Percentiles rank a stretch among this genome's conserved stretches.
Conservation (phyloP, 768 basidiomycete genomes). For the Tylopilus subfusipes region DNA sequence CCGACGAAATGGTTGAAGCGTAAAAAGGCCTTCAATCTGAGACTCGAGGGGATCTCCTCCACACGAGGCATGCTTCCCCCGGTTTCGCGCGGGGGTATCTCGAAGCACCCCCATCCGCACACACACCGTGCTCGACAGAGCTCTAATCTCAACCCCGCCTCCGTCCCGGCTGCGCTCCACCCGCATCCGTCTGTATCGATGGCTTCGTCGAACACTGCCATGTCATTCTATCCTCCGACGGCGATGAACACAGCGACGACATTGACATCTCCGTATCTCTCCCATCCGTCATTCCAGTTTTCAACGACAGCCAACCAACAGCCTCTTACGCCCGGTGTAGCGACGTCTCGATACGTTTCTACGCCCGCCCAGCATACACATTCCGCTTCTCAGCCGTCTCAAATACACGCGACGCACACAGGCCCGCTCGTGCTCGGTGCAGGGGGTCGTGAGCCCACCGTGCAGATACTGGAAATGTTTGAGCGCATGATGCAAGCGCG, state of each 20-base stretch:
- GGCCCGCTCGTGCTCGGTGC: conserved; percentile 29
- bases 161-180: conserved; percentile 16
- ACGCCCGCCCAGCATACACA: conserved; percentile 12
- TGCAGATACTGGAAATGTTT: conserved; percentile 62
- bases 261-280: conserved; percentile 32
- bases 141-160: conserved; percentile 31
- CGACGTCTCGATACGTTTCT: conserved; percentile 9
- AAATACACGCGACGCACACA: conserved; percentile 14
- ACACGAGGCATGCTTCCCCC: conserved; percentile 19
- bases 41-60: conserved; percentile 41
- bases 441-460: conserved; percentile 37
- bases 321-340: conserved; percentile 8
- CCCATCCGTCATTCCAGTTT: conserved; percentile 29
- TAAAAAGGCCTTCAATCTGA: conserved; percentile 57
- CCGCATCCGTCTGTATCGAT: conserved; percentile 15
- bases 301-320: conserved; percentile 11
- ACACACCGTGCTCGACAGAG: conserved; percentile 30
- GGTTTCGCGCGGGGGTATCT: conserved; percentile 23
- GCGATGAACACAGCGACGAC: conserved; percentile 29
- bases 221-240: conserved; percentile 30
- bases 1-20: conserved; percentile 48
- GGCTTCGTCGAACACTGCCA: conserved; percentile 15
- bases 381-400: conserved; percentile 4
- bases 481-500: conserved; percentile 70
- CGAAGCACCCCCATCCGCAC: conserved; percentile 25